A percentile compares a stretch with the other conserved stretches of the same genome.
phyloP scores from a whole-genome alignment of 352 stramenopile genomes.

The Globisporangium orthogonon region DNA sequence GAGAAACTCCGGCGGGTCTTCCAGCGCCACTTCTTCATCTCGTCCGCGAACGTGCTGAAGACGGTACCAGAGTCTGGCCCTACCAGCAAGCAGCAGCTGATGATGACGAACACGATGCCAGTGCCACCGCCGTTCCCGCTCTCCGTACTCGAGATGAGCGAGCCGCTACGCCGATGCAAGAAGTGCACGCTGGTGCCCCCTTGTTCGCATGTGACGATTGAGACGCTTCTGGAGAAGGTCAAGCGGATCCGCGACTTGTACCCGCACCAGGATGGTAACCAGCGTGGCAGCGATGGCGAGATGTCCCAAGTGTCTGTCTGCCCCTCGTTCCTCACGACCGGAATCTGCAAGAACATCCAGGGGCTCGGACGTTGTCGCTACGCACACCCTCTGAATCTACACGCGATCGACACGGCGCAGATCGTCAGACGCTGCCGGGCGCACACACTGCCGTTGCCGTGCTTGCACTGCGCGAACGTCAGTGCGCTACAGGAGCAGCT shows the following conservation, averaged over 20 bases:
- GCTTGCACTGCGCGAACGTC: constrained; percentile 47
- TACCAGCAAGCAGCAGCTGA: not conserved
- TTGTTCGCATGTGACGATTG: constrained; percentile 44
- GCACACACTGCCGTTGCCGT: constrained; percentile 35
- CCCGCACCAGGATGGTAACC: constrained; percentile 16
- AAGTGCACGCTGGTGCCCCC: constrained; percentile 64
- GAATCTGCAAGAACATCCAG: constrained; percentile 57
- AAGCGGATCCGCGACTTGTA: constrained; percentile 42
- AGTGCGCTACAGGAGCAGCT: constrained; percentile 18
- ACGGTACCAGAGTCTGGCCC: not conserved
- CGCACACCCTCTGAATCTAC: constrained; percentile 40
- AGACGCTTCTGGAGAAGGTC: constrained; percentile 39
- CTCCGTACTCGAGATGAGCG: constrained; percentile 49
- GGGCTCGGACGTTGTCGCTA: constrained; percentile 56
- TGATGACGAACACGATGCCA: not conserved
- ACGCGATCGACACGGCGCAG: constrained; percentile 44
- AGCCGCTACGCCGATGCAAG: constrained; percentile 47
- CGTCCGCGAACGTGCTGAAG: constrained; percentile 46
- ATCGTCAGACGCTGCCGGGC: constrained; percentile 28
- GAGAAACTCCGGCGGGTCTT: constrained; percentile 46
- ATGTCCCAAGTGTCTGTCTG: constrained; percentile 18
- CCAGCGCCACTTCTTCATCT: constrained; percentile 41
- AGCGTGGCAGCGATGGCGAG: constrained; percentile 6
- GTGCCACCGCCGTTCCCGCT: constrained; percentile 36
- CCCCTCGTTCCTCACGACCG: constrained; percentile 34